These are phyloP conservation scores for Chalciporus piperatus DNA, from an alignment of 768 basidiomycete species.

Conservation along the genomic window DNA sequence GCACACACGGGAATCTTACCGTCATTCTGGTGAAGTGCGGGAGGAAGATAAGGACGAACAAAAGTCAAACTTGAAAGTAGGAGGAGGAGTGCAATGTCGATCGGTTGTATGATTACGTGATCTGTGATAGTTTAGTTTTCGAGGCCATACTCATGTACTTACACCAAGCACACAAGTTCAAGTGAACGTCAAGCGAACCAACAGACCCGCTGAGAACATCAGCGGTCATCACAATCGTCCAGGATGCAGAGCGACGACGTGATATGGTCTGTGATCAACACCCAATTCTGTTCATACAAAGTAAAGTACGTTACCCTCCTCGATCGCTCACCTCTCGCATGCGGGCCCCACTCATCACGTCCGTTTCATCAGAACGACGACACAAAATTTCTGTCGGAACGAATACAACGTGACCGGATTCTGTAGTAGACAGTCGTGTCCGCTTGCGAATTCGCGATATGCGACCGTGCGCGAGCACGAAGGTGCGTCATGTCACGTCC, in stretches of 20 bases:
- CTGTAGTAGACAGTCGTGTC: constrained; percentile 93
- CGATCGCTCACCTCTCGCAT: neutral
- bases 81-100: no score
- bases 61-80: no score
- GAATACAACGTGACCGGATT: constrained; percentile 98
- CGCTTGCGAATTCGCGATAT: constrained; percentile 95
- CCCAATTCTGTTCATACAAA: constrained; percentile 98
- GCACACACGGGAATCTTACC: no score
- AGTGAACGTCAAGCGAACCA: neutral
- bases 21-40: no score
- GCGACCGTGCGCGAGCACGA: constrained; percentile 97
- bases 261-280: constrained; percentile 95
- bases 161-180: no score
- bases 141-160: no score
- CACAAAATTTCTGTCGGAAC: constrained; percentile 98
- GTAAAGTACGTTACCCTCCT: constrained; percentile 73
- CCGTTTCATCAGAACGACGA: constrained; percentile 64
- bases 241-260: constrained; percentile 94
- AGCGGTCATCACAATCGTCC: neutral
- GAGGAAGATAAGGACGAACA: no score
- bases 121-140: neutral
- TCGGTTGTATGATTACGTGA: neutral
- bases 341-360: constrained; percentile 7
- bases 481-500: constrained; percentile 44
- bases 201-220: neutral